Conservation (phyloP, 192 early-diverging fungal genomes). For the Dissophora ornata region DNA sequence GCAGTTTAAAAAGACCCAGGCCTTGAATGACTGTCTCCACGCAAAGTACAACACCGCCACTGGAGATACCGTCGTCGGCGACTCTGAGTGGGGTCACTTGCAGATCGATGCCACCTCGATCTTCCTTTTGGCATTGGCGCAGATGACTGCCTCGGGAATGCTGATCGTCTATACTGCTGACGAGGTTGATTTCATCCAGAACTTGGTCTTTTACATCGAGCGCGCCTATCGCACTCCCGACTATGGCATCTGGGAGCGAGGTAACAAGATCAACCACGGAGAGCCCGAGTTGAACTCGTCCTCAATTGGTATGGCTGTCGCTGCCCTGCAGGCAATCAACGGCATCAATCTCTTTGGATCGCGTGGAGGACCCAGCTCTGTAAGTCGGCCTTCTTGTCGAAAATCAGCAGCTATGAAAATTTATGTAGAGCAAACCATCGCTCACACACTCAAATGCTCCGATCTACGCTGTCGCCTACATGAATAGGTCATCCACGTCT, state of each 20-base stretch:
- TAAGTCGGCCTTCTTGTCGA: conserved; percentile 31
- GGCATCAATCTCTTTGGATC: conserved; percentile 88
- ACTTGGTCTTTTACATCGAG: conserved; percentile 91
- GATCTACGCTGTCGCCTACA: too few relatives aligned
- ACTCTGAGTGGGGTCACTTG: conserved; percentile 88
- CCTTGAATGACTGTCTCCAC: conserved; percentile 79
- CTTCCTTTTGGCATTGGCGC: conserved; percentile 80
- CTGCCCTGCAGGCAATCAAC: conserved; percentile 86
- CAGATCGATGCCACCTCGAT: conserved; percentile 91
- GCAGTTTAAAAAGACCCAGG: conserved; percentile 84
- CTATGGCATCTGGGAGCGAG: conserved; percentile 91
- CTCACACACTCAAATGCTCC: too few relatives aligned
- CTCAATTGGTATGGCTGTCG: conserved; percentile 89
- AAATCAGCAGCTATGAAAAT: not conserved
- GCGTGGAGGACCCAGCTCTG: conserved; percentile 78
- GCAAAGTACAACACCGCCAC: conserved; percentile 90
- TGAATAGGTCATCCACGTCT: conserved; percentile 79
- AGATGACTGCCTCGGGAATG: conserved; percentile 85
- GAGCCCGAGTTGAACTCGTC: conserved; percentile 88
- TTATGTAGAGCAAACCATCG: conserved; percentile 15
- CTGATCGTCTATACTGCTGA: conserved; percentile 84
- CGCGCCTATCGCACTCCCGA: conserved; percentile 86
- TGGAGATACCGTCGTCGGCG: conserved; percentile 86
- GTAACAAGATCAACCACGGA: conserved; percentile 90
- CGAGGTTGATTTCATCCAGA: conserved; percentile 89